A percentile compares a stretch with the other conserved stretches of the same genome.
phyloP scores from a whole-genome alignment of 257 asterid genomes.

The Nemophila menziesii region DNA sequence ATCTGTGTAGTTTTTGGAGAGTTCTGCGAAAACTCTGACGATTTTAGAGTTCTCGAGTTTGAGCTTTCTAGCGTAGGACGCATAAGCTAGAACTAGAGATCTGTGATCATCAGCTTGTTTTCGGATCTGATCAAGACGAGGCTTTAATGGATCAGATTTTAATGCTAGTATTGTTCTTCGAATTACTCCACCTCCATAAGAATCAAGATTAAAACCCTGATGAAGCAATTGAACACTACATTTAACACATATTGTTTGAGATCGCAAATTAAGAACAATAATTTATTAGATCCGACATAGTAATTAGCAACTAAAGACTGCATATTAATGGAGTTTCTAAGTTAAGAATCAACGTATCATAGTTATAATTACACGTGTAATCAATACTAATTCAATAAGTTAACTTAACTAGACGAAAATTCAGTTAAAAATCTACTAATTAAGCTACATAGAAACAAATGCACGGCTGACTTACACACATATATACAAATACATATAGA shows the following conservation, averaged over 20 bases:
- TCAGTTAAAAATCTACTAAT: background rate
- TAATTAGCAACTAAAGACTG: too few species aligned
- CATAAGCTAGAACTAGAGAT: conserved; percentile 21
- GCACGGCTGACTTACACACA: background rate
- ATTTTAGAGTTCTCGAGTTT: conserved; percentile 41
- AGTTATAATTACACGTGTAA: background rate
- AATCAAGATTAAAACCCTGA: conserved; percentile 13
- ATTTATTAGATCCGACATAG: background rate
- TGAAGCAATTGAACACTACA: background rate
- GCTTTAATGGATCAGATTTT: conserved; percentile 34
- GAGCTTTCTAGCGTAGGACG: conserved; percentile 39
- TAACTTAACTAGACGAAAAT: background rate
- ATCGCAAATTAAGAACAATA: background rate
- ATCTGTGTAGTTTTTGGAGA: conserved; percentile 29
- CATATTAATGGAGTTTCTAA: background rate
- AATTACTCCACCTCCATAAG: conserved; percentile 5
- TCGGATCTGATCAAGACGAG: conserved; percentile 30
- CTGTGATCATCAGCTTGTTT: conserved; percentile 38
- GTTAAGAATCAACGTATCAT: background rate
- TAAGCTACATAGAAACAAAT: background rate
- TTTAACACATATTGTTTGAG: too few species aligned
- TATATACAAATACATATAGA: background rate
- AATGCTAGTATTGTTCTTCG: conserved; percentile 26
- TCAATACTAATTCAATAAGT: background rate
- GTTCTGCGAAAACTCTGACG: conserved; percentile 27